A percentile compares a stretch with the other conserved stretches of the same genome.
These are phyloP conservation scores for Xylaria cubensis DNA, from an alignment of 495 filamentous ascomycete species.

Conservation along the genomic window DNA sequence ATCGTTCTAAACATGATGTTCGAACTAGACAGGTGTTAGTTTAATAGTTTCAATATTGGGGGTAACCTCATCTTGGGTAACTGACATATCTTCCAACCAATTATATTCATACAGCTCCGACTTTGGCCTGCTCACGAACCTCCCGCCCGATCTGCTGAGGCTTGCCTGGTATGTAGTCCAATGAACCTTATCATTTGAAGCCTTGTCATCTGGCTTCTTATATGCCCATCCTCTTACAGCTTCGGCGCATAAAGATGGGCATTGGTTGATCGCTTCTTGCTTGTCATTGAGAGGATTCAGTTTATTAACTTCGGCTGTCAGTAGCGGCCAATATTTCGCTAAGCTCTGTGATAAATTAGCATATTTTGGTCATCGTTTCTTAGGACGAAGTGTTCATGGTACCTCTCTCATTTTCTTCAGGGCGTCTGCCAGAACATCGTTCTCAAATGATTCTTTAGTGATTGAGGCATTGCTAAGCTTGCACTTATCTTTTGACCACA, in stretches of 20 bases:
- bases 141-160: constrained; percentile 25
- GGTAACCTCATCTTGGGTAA: background rate
- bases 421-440: constrained; percentile 2
- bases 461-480: background rate
- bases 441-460: background rate
- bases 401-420: background rate
- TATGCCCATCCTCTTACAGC: constrained; percentile 28
- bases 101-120: constrained; percentile 17
- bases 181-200: constrained; percentile 10
- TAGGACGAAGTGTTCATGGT: background rate
- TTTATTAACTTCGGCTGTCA: background rate
- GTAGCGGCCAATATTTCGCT: background rate
- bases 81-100: constrained; percentile 31
- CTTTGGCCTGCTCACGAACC: constrained; percentile 24
- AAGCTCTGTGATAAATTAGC: constrained; percentile 4
- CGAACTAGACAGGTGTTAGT: constrained; percentile 1
- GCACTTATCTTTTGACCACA: constrained; percentile 31
- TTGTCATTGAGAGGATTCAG: constrained; percentile 8
- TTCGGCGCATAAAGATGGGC: background rate
- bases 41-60: background rate
- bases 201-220: constrained; percentile 24
- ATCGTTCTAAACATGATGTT: constrained; percentile 4
- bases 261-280: constrained; percentile 10
- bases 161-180: constrained; percentile 31
- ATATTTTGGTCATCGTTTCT: too few species aligned